Base-by-base conservation (phyloP, 1,284 basidiomycete genomes). In the Ceratobasidium sp. region DNA sequence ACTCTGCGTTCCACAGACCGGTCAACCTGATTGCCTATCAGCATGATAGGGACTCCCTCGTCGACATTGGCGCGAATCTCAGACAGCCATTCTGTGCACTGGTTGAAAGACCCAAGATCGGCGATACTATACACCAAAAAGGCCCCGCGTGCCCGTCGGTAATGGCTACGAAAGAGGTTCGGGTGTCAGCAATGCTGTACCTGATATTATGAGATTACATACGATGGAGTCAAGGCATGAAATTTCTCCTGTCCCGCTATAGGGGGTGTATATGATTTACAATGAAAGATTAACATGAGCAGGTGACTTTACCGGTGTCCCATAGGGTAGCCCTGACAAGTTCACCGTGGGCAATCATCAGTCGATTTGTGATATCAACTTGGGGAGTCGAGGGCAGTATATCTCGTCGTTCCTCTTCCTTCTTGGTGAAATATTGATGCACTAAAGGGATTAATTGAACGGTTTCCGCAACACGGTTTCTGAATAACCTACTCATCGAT, bases 81-180 rank as follows among this genome's bases (percentile, higher is more conserved):
- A n/a, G 46, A 22, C 22, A 66, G 48, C 64, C 64, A 66, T 34
- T 53, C 48, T 19, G 49, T 11, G 29, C 46, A 53, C 16, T 51
- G 22, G 2, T 53, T 16, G 48, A 66, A 66, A 22, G 64, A 53
- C 24, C 48, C 31, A 13, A 14, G 3, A 31, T 53, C 48, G 14
- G 64, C 48, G 53, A 66, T 39, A 22, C 64, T 66, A 31, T 66
- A 66, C 11, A 66, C 64, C 16, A 66, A 29, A 24, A 66, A 53
- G 5, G 53, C 64, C 16, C 64, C 64, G 22, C 53, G 11, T 9
- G 64, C 8, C 24, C 64, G 27, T 16, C 64, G 64, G 34, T 66
- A 66, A 19, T 49, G 34, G 24, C 64, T 66, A 29, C 2, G 29
- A n/a, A n/a, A 31, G 11, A 31, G 9, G 13, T 31, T 8, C 14